Base-by-base conservation (phyloP, 352 stramenopile genomes). In the Phytopythium ostracodes region DNA sequence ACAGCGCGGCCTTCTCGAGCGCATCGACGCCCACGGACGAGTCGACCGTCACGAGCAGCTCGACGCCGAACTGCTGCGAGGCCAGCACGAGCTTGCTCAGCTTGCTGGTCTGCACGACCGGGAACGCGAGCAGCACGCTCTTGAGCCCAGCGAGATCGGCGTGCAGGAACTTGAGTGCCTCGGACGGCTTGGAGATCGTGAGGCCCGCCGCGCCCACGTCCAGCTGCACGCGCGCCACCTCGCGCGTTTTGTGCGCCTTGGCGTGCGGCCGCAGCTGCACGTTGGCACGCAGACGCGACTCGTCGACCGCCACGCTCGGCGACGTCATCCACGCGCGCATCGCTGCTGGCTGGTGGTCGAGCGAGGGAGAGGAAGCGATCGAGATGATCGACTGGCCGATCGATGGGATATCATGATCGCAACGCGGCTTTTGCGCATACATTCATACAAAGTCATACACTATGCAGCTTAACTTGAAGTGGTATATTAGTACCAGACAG, bases 241-340 rank as follows among this genome's bases (percentile, higher is more conserved):
- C 83, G 17, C 79, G 63, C 25, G 75, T 89, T 69, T 92, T 92
- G 81, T 92, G 83, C 56, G 80, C 90, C 72, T 92, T 92, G 47
- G 69, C 68, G 53, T 92, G 83, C 33, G 83, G 83, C 2, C 83
- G 83, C 42, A 92, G 68, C 40, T 77, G 68, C 51, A 92, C 74
- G 56, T 92, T 92, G 67, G 59, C 75, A n/a, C 55, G 66, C 58
- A 90, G 56, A 15, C 81, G 81, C 59, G 59, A 33, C 67, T 89
- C 81, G 59, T 92, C 72, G 52, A 90, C 57, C 49, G 75, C 59
- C 14, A 92, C 79, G 58, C 81, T 89, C 22, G 83, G 81, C 50
- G 83, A 89, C 51, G 66, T 50, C 69, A 90, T 79, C 73, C 78
- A 85, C 59, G 76, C 70, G 51, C 72, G 67, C 73, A 80, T 82